Conservation (phyloP, 768 basidiomycete genomes). For the Pulveroboletus ravenelii region DNA sequence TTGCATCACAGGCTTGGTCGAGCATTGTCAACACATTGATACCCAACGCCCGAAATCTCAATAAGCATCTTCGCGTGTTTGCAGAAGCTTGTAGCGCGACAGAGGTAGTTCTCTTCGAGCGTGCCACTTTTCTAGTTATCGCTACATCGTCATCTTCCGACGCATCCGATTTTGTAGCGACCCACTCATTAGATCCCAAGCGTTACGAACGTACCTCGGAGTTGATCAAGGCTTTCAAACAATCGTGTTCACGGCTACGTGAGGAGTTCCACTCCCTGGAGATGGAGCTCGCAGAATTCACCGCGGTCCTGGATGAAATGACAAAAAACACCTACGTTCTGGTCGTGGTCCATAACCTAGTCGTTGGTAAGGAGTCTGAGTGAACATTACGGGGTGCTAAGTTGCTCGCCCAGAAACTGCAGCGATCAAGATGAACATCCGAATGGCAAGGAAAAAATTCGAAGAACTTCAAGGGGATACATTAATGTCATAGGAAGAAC, state of each 20-base stretch:
- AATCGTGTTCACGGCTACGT: constrained; percentile 79
- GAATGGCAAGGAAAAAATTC: constrained; percentile 81
- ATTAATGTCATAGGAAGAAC: constrained; percentile 28
- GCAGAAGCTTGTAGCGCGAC: constrained; percentile 84
- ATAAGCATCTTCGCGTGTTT: constrained; percentile 81
- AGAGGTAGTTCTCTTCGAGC: constrained; percentile 94
- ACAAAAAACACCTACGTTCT: constrained; percentile 92
- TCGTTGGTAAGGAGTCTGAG: constrained; percentile 57
- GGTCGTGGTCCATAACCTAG: constrained; percentile 83
- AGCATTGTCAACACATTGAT: constrained; percentile 95
- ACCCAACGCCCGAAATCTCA: constrained; percentile 88
- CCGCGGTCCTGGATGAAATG: constrained; percentile 87
- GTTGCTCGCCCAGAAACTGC: constrained; percentile 64
- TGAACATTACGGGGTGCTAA: not conserved
- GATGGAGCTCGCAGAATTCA: constrained; percentile 81
- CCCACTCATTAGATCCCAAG: constrained; percentile 55
- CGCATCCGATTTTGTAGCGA: constrained; percentile 30
- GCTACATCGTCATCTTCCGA: constrained; percentile 63
- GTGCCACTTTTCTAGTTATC: constrained; percentile 96
- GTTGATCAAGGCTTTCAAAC: constrained; percentile 93
- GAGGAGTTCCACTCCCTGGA: constrained; percentile 85
- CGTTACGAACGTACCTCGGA: constrained; percentile 87
- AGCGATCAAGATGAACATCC: constrained; percentile 82
- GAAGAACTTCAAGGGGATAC: constrained; percentile 83
- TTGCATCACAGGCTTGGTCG: constrained; percentile 81